A percentile compares a stretch with the other conserved stretches of the same genome.
These are phyloP conservation scores for Cyanidiococcus yangmingshanensis DNA, from an alignment of 23 red algal species.

Conservation along the genomic window DNA sequence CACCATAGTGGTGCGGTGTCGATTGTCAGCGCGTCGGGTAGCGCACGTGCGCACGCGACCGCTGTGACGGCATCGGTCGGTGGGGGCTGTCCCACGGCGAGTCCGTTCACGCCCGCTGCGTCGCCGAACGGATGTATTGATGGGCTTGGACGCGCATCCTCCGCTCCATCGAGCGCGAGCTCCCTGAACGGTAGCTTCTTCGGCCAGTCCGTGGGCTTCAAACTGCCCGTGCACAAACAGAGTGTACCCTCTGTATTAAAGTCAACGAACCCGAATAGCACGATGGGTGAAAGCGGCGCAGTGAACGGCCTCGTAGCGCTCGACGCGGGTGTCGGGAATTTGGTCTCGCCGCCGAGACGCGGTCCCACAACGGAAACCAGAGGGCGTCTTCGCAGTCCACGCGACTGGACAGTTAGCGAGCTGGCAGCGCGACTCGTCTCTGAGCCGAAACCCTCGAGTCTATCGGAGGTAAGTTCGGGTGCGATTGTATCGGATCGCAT, in stretches of 20 bases:
- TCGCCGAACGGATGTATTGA: not conserved
- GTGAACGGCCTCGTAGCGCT: not conserved
- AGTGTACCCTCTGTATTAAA: not conserved
- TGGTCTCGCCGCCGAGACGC: not conserved
- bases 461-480: not conserved
- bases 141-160: not conserved
- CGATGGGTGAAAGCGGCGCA: not conserved
- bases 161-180: not conserved
- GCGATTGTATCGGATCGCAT: not conserved
- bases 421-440: conserved; percentile 3
- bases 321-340: not conserved
- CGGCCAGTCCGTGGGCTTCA: conserved; percentile 6
- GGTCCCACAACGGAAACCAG: not conserved
- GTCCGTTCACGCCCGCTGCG: conserved; percentile 16
- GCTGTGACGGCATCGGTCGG: not conserved
- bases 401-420: conserved; percentile 11
- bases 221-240: not conserved
- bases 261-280: not conserved
- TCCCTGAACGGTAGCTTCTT: not conserved
- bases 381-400: not conserved
- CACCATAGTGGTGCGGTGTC: not conserved
- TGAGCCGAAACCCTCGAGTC: not conserved
- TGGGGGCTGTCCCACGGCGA: not conserved
- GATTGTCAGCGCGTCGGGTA: not conserved
- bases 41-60: not conserved